Base-by-base conservation (phyloP, 2,329 filamentous ascomycete genomes). In the Pseudocercospora musae region DNA sequence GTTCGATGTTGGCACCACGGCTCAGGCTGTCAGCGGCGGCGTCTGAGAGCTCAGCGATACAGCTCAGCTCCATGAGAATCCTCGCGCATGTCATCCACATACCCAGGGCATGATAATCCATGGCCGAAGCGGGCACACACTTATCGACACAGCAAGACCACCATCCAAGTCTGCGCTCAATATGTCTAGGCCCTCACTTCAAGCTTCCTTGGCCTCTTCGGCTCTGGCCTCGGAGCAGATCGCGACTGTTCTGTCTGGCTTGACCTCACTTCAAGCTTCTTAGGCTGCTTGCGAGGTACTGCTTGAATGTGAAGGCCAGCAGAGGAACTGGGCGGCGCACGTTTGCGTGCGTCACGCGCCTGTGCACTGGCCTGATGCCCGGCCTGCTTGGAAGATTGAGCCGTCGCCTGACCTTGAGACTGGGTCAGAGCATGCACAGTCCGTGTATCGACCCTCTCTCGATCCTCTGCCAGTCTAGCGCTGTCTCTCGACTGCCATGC, bases 191-290 rank as follows among this genome's bases (percentile, higher is more conserved):
- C 40, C 10, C 29, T 54, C 27, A 40, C 52, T 40, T 54, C 52
- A 9, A 54, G 52, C 31, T 54, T 54, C 21, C 52, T 54, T 21
- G 52, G 52, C 52, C 13, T 54, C 52, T 25, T 54, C 27, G 31
- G n/a, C 13, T 13, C 48, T 27, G 48, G 7, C 23, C 23, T 54
- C 3, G 37, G n/a, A 40, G 31, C 5, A 54, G n/a, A 33, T 37
- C n/a, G 52, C n/a, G 29, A 18, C 29, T 40, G 52, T 4, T 52
- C 52, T 23, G 18, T 18, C 31, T 37, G 15, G n/a, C 46, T 46
- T 20, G 62, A 66, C 29, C 64, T 52, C 8, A 60, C 40, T 40
- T 68, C 64, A 27, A 68, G 31, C 54, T 68, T 68, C 5, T 62
- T 61, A 18, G 66, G 66, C 48, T 65, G 65, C 49, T 65, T 66